Percentiles rank a stretch among this genome's conserved stretches.
These are phyloP conservation scores for Pythium oligandrum DNA, from an alignment of 352 stramenopile genomes.

Conservation along the genomic window DNA sequence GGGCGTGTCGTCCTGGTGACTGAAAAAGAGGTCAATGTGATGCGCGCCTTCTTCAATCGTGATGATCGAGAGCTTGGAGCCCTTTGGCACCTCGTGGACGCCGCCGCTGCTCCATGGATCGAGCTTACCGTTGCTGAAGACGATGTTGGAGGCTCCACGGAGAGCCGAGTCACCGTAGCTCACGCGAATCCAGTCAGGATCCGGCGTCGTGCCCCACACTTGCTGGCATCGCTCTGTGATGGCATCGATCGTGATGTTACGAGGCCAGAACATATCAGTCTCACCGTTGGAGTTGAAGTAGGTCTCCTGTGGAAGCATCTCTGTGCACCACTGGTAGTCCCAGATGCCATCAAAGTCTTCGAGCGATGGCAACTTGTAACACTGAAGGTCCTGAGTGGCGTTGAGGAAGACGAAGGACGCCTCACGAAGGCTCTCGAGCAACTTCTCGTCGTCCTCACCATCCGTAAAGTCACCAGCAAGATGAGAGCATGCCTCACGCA, in stretches of 20 bases:
- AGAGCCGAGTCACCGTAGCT: slow-evolving; percentile 68
- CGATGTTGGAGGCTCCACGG: slow-evolving; percentile 86
- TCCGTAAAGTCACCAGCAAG: slow-evolving; percentile 43
- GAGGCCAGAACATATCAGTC: slow-evolving; percentile 91
- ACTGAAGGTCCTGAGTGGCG: slow-evolving; percentile 61
- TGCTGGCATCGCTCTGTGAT: slow-evolving; percentile 59
- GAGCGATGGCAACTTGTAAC: slow-evolving; percentile 65
- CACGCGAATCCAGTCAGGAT: slow-evolving; percentile 71
- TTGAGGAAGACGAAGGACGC: slow-evolving; percentile 90
- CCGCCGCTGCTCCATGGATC: slow-evolving; percentile 92
- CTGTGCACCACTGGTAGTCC: slow-evolving; percentile 91
- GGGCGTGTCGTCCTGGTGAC: slow-evolving; percentile 73
- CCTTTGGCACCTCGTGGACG: slow-evolving; percentile 54
- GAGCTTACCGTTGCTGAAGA: slow-evolving; percentile 93
- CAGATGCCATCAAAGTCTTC: slow-evolving; percentile 85
- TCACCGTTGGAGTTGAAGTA: slow-evolving; percentile 86
- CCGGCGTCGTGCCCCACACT: slow-evolving; percentile 58
- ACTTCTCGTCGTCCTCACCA: slow-evolving; percentile 20
- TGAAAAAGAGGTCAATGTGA: slow-evolving; percentile 93
- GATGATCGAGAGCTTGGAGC: slow-evolving; percentile 58
- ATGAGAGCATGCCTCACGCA: slow-evolving; percentile 86
- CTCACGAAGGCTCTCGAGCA: slow-evolving; percentile 49
- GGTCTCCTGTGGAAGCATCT: slow-evolving; percentile 89
- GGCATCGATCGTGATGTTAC: slow-evolving; percentile 51
- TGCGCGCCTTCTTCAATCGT: slow-evolving; percentile 79